Evolutionary conservation across 2,329 filamentous ascomycete genomes (phyloP), one percentile per base, ranked within the genome.

Genomic region (Epicoccum sorghinum): DNA sequence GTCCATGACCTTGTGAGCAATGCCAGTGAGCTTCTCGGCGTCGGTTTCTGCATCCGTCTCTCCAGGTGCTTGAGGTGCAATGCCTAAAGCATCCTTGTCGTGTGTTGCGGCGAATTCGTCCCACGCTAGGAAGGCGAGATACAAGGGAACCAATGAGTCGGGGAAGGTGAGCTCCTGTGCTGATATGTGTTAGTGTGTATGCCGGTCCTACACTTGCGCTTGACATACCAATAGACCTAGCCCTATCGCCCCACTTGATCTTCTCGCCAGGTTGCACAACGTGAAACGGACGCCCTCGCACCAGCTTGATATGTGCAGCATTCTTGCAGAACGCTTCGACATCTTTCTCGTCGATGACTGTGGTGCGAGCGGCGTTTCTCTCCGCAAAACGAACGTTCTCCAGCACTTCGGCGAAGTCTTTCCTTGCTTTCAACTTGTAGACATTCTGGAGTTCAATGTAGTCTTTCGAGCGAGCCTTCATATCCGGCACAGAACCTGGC

Each of bases 301-400:
- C 87, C 42, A 98, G 84, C 76, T 95, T 96, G 71, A 96, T 89
- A 71, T 96, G 95, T 41, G 90, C 89, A 44, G 93, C 93, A 64
- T 96, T 96, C 77, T 96, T 97, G 83, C 93, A 98, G 75, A 97
- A 98, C 32, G 89, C 81, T 68, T 96, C 93, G 40, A 98, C 87
- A 65, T 96, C 91, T 47, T 84, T 84, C 39, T 85, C 80, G 41
- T 89, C 82, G 52, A 96, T 82, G 3, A 69, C 59, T 2, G 67
- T 67, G 3, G 68, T 59, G 77, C 79, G 68, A 74, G 85, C 74
- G 71, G 83, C 71, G 10, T 76, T 69, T 4, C 77, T 67, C 67
- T 87, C 85, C 8, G 83, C 68, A 30, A 79, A 74, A 41, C 85
- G 86, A 37, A 91, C 87, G 10, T 77, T 85, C 10, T 80, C 77